These are phyloP conservation scores for Chlorella vulgaris DNA, from an alignment of 139 green algal genomes.

Conservation along the genomic window DNA sequence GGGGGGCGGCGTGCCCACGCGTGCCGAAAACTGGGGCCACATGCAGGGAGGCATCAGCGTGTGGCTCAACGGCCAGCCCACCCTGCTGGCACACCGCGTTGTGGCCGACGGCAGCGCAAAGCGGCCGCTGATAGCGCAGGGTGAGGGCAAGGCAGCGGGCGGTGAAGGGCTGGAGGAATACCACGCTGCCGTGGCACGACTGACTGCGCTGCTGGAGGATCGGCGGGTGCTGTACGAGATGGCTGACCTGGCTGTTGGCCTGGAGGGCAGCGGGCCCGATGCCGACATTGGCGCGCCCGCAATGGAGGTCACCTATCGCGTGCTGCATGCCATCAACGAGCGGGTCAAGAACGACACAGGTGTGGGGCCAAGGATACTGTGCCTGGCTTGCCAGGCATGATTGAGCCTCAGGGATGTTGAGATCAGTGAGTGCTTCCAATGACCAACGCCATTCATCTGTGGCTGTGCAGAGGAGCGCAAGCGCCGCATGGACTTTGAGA, in stretches of 20 bases:
- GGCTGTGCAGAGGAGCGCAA: slow-evolving; percentile 41
- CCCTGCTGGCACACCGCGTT: slow-evolving; percentile 70
- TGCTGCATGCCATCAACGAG: slow-evolving; percentile 46
- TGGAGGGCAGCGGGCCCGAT: slow-evolving; percentile 53
- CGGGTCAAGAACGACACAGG: slow-evolving; percentile 32
- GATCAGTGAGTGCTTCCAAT: no score
- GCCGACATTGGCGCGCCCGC: slow-evolving; percentile 30
- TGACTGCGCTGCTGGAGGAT: slow-evolving; percentile 63
- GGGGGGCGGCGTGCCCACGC: slow-evolving; percentile 78
- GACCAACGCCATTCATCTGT: no score
- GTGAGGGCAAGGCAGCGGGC: slow-evolving; percentile 15
- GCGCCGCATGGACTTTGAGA: slow-evolving; percentile 47
- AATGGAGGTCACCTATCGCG: slow-evolving; percentile 46
- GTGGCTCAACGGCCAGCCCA: slow-evolving; percentile 79
- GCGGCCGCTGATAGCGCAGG: slow-evolving; percentile 71
- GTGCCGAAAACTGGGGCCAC: slow-evolving; percentile 86
- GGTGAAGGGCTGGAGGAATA: slow-evolving; percentile 1
- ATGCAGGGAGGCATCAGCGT: slow-evolving; percentile 84
- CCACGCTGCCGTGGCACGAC: slow-evolving; percentile 34
- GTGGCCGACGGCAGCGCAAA: slow-evolving; percentile 68
- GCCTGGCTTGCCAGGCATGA: no score
- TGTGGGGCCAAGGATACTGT: not conserved
- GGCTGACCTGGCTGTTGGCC: slow-evolving; percentile 68
- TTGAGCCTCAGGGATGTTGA: no score
- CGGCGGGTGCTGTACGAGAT: slow-evolving; percentile 68